A percentile compares a stretch with the other conserved stretches of the same genome.
Conservation (phyloP, 345 rosid genomes). For the Clausena lansium region DNA sequence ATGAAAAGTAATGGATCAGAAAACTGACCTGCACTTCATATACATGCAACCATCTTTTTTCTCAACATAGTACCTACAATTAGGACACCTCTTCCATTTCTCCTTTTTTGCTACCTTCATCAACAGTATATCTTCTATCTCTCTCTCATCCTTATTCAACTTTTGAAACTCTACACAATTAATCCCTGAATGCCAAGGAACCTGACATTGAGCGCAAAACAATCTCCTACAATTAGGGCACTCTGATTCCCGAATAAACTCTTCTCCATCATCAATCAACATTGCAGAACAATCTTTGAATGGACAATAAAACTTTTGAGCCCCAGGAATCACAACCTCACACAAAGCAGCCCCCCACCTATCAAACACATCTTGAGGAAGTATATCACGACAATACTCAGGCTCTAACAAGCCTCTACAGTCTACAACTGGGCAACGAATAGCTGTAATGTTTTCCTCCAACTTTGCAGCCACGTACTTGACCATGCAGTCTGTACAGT, state of each 20-base stretch:
- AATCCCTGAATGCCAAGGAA: slow-evolving; percentile 48
- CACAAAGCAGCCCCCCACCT: slow-evolving; percentile 51
- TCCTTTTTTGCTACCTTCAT: slow-evolving; percentile 32
- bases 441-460: slow-evolving; percentile 28
- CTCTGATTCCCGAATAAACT: slow-evolving; percentile 18
- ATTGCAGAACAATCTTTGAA: slow-evolving; percentile 44
- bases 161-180: slow-evolving; percentile 28
- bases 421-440: slow-evolving; percentile 35
- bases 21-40: slow-evolving; percentile 42
- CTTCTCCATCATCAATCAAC: slow-evolving; percentile 36
- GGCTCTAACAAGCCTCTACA: slow-evolving; percentile 43
- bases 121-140: slow-evolving; percentile 41
- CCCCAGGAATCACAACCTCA: slow-evolving; percentile 34
- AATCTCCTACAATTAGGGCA: slow-evolving; percentile 43
- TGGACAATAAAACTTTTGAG: slow-evolving; percentile 39
- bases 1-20: not conserved
- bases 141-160: slow-evolving; percentile 39
- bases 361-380: slow-evolving; percentile 23
- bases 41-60: slow-evolving; percentile 37
- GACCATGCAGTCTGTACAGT: slow-evolving; percentile 37
- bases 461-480: slow-evolving; percentile 39
- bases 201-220: slow-evolving; percentile 48
- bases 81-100: slow-evolving; percentile 47
- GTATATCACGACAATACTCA: slow-evolving; percentile 27
- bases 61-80: slow-evolving; percentile 44